Evolutionary conservation across 805 yeast genomes (phyloP).

Genomic region (Yarrowia yakushimensis): DNA sequence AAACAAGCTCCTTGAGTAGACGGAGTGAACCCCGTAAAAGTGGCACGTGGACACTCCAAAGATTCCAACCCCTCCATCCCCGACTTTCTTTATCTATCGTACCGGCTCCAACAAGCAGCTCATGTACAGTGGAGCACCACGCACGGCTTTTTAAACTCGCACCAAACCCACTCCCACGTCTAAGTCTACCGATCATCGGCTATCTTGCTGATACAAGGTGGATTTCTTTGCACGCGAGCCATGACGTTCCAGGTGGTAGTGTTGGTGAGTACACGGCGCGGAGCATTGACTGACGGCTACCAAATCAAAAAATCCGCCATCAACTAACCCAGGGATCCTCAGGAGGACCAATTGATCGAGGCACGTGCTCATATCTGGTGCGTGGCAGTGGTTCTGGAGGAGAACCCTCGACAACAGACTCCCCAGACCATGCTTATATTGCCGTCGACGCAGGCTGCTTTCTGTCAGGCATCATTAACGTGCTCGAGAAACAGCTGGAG

Average conservation of each 20-base stretch:
- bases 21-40: no score
- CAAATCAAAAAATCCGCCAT: background rate
- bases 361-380: slow-evolving; percentile 64
- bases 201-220: background rate
- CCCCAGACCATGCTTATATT: no score
- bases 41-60: no score
- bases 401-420: no score
- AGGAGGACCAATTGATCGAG: slow-evolving; percentile 79
- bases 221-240: slow-evolving; percentile 13
- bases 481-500: slow-evolving; percentile 31
- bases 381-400: slow-evolving; percentile 45
- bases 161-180: slow-evolving; percentile 13
- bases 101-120: no score
- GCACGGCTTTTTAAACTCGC: slow-evolving; percentile 22
- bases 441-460: slow-evolving; percentile 83
- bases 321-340: slow-evolving; percentile 52
- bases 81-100: no score
- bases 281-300: background rate
- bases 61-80: no score
- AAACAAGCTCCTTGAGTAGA: no score
- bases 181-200: background rate
- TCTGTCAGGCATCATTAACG: slow-evolving; percentile 50
- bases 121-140: background rate
- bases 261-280: slow-evolving; percentile 29
- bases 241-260: slow-evolving; percentile 33